Evolutionary conservation across 306 rosid species (phyloP).

Genomic region (Quercus glauca): DNA sequence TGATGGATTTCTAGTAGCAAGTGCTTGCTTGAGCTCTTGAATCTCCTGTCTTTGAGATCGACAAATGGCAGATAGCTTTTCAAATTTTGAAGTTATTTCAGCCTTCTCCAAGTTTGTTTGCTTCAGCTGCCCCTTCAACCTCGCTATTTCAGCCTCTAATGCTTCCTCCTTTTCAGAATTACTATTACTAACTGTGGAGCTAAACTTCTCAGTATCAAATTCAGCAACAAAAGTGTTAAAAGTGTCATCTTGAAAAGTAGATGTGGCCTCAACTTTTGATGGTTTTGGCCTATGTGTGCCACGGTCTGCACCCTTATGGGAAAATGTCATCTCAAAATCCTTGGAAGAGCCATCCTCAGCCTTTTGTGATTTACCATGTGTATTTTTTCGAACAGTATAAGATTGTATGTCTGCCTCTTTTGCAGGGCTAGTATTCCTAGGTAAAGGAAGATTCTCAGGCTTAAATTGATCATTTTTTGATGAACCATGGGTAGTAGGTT

Average conservation of each 20-base stretch:
- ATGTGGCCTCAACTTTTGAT: constrained; percentile 39
- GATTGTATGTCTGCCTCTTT: constrained; percentile 39
- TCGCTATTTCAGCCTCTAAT: constrained; percentile 75
- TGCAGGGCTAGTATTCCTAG: constrained; percentile 45
- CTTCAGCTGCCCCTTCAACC: constrained; percentile 76
- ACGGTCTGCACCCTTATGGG: constrained; percentile 38
- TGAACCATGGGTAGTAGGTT: constrained; percentile 43
- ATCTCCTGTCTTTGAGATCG: constrained; percentile 94
- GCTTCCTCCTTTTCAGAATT: constrained; percentile 60
- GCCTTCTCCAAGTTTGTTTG: constrained; percentile 63
- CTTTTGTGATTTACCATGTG: constrained; percentile 46
- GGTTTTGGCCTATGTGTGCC: constrained; percentile 34
- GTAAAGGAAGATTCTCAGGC: constrained; percentile 42
- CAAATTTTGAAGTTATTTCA: constrained; percentile 87
- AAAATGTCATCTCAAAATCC: constrained; percentile 63
- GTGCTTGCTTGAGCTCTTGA: constrained; percentile 87
- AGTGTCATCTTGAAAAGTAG: constrained; percentile 54
- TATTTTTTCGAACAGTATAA: constrained; percentile 42
- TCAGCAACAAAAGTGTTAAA: constrained; percentile 84
- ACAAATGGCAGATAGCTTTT: constrained; percentile 91
- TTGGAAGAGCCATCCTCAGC: constrained; percentile 42
- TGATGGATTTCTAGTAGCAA: constrained; percentile 68
- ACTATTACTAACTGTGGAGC: constrained; percentile 39
- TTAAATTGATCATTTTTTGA: constrained; percentile 41
- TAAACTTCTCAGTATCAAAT: constrained; percentile 58